Percentiles rank a stretch among this genome's conserved stretches.
Conservation (phyloP, 148 eudicot species). For the Silene latifolia region DNA sequence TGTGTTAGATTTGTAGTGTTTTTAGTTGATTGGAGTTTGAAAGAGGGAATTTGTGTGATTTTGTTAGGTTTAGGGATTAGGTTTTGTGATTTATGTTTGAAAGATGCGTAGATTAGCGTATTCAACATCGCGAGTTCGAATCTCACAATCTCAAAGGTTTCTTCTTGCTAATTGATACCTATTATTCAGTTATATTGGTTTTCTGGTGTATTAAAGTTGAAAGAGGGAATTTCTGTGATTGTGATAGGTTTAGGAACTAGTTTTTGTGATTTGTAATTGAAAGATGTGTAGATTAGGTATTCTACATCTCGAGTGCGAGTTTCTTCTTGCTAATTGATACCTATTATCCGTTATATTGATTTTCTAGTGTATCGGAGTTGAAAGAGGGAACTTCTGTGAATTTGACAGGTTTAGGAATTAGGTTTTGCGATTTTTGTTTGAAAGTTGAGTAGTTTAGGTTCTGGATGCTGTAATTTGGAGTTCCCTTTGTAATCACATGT, state of each 20-base stretch:
- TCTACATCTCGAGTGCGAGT: neutral
- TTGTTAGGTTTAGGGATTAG: neutral
- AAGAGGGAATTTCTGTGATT: neutral
- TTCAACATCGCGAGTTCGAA: no score
- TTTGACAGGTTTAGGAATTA: neutral
- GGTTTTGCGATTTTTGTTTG: neutral
- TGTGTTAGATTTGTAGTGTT: neutral
- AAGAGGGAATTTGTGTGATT: neutral
- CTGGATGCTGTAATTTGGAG: neutral
- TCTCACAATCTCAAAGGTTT: no score
- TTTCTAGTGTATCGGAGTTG: neutral
- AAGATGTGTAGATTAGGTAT: neutral
- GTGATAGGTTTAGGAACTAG: neutral
- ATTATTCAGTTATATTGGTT: neutral
- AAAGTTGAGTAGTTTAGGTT: neutral
- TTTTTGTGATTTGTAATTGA: neutral
- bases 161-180: no score
- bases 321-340: no score
- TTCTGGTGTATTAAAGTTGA: neutral
- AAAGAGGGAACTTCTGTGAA: neutral
- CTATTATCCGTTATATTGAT: neutral
- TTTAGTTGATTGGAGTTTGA: neutral
- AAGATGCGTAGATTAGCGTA: neutral
- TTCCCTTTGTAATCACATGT: neutral
- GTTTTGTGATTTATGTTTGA: neutral